A percentile compares a stretch with the other conserved stretches of the same genome.
phyloP scores from a whole-genome alignment of 1,139 yeast genomes.

The Scheffersomyces stambukii region DNA sequence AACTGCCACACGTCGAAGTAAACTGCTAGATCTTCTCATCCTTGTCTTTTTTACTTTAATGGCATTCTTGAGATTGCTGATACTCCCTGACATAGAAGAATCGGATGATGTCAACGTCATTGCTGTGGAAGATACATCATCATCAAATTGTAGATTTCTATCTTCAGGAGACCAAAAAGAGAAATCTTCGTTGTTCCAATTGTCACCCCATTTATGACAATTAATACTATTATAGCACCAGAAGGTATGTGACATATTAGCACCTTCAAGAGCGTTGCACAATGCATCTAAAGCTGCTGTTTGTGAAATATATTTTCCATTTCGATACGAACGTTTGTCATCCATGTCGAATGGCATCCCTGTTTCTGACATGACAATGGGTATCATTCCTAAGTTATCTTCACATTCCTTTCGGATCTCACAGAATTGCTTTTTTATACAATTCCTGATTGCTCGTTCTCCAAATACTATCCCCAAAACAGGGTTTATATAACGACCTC shows the following conservation, averaged over 20 bases:
- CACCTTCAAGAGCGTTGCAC: conserved; percentile 70
- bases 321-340: conserved; percentile 58
- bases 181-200: conserved; percentile 91
- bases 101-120: too few relatives aligned
- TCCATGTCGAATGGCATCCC: conserved; percentile 98
- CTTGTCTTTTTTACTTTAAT: too few relatives aligned
- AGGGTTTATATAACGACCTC: conserved; percentile 73
- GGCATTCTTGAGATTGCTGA: too few relatives aligned
- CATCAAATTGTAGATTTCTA: conserved; percentile 21
- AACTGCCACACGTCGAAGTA: conserved; percentile 1
- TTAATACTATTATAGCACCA: conserved; percentile 83
- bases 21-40: background rate
- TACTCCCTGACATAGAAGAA: too few relatives aligned
- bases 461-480: conserved; percentile 77
- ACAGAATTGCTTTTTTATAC: conserved; percentile 60
- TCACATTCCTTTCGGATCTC: conserved; percentile 63
- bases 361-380: conserved; percentile 84
- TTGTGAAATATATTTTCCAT: conserved; percentile 67
- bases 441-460: conserved; percentile 69
- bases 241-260: conserved; percentile 66
- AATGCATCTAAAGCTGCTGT: conserved; percentile 82
- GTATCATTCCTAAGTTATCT: conserved; percentile 56
- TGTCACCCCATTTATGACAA: conserved; percentile 79
- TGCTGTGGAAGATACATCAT: too few relatives aligned
- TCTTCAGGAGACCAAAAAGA: conserved; percentile 81